Evolutionary conservation across 352 stramenopile species (phyloP).

Genomic region (Phytopythium aichiense): DNA sequence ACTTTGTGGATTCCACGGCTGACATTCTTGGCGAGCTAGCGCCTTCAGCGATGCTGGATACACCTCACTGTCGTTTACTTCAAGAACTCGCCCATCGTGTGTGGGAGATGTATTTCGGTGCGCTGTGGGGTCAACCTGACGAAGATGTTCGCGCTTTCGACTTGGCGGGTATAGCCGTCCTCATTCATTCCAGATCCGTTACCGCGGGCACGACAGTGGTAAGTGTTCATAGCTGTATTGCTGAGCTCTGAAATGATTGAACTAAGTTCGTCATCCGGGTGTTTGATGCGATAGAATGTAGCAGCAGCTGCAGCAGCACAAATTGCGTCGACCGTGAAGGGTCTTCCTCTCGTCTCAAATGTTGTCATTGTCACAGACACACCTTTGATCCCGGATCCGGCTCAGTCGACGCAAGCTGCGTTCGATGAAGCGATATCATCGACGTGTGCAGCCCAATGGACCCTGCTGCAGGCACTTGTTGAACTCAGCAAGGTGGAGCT

Average conservation of each 20-base stretch:
- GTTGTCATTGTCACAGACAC: neutral
- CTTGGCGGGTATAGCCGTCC: neutral
- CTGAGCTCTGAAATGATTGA: neutral
- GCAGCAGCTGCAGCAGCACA: neutral
- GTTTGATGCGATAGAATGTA: neutral
- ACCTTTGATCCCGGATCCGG: neutral
- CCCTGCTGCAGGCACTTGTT: constrained; percentile 20
- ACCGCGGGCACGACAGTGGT: neutral
- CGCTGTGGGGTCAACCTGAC: neutral
- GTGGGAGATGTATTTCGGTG: neutral
- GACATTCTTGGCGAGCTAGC: neutral
- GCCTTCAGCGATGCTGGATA: neutral
- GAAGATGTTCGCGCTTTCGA: neutral
- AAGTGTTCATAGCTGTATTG: neutral
- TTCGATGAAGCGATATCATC: neutral
- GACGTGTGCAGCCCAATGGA: constrained; percentile 10
- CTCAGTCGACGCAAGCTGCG: neutral
- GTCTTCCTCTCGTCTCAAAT: neutral
- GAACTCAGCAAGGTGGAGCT: constrained; percentile 24
- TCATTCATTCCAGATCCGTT: neutral
- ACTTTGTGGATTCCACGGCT: neutral
- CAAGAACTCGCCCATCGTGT: neutral
- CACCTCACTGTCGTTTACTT: neutral
- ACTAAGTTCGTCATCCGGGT: neutral
- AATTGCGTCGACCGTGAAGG: neutral